Percentiles rank a stretch among this genome's conserved stretches.
Evolutionary conservation across 1,284 basidiomycete species (phyloP).

Genomic region (Puccinia horiana): DNA sequence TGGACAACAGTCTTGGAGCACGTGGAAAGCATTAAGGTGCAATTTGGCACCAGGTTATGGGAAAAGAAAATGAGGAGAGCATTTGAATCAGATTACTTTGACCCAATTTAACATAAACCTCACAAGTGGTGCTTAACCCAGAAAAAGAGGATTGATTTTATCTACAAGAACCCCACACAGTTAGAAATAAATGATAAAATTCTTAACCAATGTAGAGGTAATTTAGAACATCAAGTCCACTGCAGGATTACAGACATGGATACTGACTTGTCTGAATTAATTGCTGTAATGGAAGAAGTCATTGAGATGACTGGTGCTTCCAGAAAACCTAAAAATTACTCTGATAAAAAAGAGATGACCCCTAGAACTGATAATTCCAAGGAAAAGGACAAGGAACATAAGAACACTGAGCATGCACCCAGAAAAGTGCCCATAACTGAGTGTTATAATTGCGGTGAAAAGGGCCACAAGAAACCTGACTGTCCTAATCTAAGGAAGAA

Average conservation of each 20-base stretch:
- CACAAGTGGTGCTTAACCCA: no score
- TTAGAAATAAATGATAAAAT: conserved; percentile 3
- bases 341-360: neutral
- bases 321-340: neutral
- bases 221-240: neutral
- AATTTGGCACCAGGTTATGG: conserved; percentile 1
- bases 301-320: neutral
- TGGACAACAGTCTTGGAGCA: neutral
- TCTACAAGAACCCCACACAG: neutral
- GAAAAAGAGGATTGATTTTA: no score
- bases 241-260: neutral
- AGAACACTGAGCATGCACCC: neutral
- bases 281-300: conserved; percentile 4
- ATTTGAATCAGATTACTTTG: conserved; percentile 6
- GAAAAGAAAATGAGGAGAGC: neutral
- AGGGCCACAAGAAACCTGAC: neutral
- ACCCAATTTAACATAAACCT: conserved; percentile 5
- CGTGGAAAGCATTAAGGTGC: neutral
- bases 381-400: neutral
- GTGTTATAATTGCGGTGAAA: conserved; percentile 16
- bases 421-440: neutral
- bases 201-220: neutral
- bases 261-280: neutral
- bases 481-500: neutral
- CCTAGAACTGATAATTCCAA: neutral